These are phyloP conservation scores for Solanum aculeatissimum DNA, from an alignment of 305 asterid genomes.

Conservation along the genomic window DNA sequence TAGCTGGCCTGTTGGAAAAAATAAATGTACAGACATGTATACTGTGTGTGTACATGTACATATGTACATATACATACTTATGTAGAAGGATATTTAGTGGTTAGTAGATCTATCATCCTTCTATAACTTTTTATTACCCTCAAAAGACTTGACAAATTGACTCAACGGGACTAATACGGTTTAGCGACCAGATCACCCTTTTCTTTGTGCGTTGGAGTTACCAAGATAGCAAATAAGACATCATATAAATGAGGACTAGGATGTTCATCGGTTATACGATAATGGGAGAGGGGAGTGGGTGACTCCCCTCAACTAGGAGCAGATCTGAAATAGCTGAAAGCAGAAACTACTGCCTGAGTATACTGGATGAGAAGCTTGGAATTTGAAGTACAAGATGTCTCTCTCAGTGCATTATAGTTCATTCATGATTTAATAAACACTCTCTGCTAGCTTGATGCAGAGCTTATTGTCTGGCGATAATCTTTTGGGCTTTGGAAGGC, in stretches of 20 bases:
- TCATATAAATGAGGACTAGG: background rate
- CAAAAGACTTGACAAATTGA: background rate
- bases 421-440: background rate
- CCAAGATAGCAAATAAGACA: background rate
- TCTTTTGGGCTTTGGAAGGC: background rate
- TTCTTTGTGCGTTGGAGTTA: background rate
- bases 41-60: background rate
- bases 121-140: background rate
- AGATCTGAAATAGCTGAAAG: background rate
- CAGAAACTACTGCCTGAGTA: background rate
- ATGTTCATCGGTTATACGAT: background rate
- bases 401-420: background rate
- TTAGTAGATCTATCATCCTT: background rate
- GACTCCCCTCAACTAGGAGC: background rate
- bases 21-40: background rate
- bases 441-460: background rate
- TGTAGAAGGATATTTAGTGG: background rate
- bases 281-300: background rate
- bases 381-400: background rate
- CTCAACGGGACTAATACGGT: background rate
- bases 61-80: background rate
- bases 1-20: background rate
- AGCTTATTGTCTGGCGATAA: background rate
- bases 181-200: background rate
- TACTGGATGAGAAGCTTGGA: background rate